phyloP scores from a whole-genome alignment of 2,329 filamentous ascomycete species.

The Penicillium sp. region DNA sequence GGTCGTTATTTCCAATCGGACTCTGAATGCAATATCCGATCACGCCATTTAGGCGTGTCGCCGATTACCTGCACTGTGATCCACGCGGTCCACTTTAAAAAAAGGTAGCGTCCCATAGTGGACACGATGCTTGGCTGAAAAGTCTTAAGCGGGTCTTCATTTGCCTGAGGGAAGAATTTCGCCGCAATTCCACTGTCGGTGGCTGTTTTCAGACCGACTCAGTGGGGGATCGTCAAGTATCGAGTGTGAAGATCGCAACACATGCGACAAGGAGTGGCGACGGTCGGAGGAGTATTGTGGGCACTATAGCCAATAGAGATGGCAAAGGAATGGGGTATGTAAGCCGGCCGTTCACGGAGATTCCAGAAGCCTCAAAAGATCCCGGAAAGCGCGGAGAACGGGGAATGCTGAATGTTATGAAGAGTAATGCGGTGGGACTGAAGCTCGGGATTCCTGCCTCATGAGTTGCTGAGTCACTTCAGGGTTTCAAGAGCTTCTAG shows the following conservation, averaged over 20 bases:
- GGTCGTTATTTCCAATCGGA: background rate
- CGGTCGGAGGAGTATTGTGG: background rate
- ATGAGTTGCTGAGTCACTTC: conserved; percentile 3
- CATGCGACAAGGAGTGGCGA: background rate
- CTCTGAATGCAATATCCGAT: conserved; percentile 1
- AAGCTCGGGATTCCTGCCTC: conserved; percentile 3
- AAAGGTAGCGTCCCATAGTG: background rate
- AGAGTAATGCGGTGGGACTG: background rate
- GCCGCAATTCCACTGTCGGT: conserved; percentile 1
- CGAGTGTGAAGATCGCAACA: background rate
- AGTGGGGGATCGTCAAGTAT: conserved; percentile 4
- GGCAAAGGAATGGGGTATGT: background rate
- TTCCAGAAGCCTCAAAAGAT: background rate
- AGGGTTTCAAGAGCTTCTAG: conserved; percentile 2
- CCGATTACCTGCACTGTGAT: background rate
- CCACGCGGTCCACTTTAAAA: conserved; percentile 7
- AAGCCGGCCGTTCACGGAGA: background rate
- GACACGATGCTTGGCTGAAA: conserved; percentile 3
- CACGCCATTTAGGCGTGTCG: conserved; percentile 3
- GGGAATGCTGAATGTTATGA: background rate
- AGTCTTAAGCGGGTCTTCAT: conserved; percentile 1
- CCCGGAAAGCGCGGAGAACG: background rate
- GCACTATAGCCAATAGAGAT: background rate
- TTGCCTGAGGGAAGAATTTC: background rate
- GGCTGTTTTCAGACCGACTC: conserved; percentile 2